Conservation (phyloP, 305 asterid genomes). For the Rubia peregrina region DNA sequence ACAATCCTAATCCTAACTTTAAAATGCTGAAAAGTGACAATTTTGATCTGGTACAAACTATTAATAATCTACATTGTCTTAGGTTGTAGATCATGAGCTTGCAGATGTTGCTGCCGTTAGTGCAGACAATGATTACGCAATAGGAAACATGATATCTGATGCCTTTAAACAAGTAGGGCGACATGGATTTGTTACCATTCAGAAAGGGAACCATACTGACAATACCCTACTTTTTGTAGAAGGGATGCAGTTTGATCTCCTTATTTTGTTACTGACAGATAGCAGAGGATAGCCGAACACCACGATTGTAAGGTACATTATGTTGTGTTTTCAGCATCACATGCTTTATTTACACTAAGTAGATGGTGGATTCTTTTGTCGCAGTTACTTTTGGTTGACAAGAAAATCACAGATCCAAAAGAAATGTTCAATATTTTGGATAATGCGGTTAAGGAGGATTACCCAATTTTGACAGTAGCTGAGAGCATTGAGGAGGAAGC, state of each 20-base stretch:
- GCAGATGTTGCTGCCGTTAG: constrained; percentile 83
- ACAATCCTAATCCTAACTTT: neutral
- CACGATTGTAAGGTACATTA: constrained; percentile 69
- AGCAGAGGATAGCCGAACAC: constrained; percentile 56
- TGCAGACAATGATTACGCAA: constrained; percentile 64
- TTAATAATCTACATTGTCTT: constrained; percentile 7
- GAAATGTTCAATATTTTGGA: no score
- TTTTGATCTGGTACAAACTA: neutral
- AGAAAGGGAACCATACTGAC: constrained; percentile 61
- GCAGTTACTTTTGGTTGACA: constrained; percentile 82
- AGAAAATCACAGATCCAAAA: constrained; percentile 47
- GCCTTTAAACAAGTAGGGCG: constrained; percentile 65
- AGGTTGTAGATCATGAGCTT: constrained; percentile 82
- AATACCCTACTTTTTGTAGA: constrained; percentile 52
- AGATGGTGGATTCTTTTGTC: constrained; percentile 5
- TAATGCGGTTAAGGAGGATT: constrained; percentile 52
- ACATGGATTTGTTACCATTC: constrained; percentile 53
- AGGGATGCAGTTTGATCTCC: constrained; percentile 52
- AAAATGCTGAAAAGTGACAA: neutral
- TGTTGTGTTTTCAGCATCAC: neutral
- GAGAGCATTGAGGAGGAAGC: constrained; percentile 75
- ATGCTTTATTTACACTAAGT: neutral
- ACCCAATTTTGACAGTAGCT: constrained; percentile 61
- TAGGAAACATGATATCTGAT: constrained; percentile 61
- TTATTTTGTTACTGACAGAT: constrained; percentile 62